phyloP scores from a whole-genome alignment of 352 stramenopile species.

The Phytophthora fragariae region DNA sequence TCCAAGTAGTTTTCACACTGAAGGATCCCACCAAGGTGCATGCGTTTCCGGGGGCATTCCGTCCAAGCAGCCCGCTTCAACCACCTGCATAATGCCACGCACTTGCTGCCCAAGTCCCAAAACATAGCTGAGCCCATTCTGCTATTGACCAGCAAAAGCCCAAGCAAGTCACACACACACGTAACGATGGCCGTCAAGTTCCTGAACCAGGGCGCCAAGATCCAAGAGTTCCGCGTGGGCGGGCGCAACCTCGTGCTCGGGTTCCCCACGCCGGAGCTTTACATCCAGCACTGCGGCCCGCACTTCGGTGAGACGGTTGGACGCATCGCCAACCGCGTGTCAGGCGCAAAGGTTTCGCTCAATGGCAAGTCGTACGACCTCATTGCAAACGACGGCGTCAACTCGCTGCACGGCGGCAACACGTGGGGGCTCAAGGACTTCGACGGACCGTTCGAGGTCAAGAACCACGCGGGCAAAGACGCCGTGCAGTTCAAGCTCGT shows the following conservation, averaged over 20 bases:
- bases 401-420: conserved; percentile 39
- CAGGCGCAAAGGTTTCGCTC: conserved; percentile 33
- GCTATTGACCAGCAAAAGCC: conserved; percentile 15
- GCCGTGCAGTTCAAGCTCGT: conserved; percentile 35
- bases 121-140: conserved; percentile 15
- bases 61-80: conserved; percentile 27
- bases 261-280: conserved; percentile 37
- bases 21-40: neutral
- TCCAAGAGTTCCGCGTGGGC: conserved; percentile 36
- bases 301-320: conserved; percentile 40
- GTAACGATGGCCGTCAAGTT: conserved; percentile 31
- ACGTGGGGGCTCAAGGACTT: conserved; percentile 38
- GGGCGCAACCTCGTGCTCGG: conserved; percentile 41
- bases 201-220: conserved; percentile 39
- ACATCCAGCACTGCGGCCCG: conserved; percentile 35
- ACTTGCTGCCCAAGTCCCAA: conserved; percentile 7
- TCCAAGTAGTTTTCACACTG: neutral
- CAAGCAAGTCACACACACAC: conserved; percentile 5
- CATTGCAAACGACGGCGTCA: conserved; percentile 36
- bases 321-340: conserved; percentile 36
- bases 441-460: conserved; percentile 21
- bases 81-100: conserved; percentile 15
- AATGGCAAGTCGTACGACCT: conserved; percentile 40
- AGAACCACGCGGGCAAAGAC: conserved; percentile 35
- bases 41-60: neutral